Percentiles rank a stretch among this genome's conserved stretches.
phyloP scores from a whole-genome alignment of 2,329 filamentous ascomycete genomes.

The Colletotrichum eremochloae region DNA sequence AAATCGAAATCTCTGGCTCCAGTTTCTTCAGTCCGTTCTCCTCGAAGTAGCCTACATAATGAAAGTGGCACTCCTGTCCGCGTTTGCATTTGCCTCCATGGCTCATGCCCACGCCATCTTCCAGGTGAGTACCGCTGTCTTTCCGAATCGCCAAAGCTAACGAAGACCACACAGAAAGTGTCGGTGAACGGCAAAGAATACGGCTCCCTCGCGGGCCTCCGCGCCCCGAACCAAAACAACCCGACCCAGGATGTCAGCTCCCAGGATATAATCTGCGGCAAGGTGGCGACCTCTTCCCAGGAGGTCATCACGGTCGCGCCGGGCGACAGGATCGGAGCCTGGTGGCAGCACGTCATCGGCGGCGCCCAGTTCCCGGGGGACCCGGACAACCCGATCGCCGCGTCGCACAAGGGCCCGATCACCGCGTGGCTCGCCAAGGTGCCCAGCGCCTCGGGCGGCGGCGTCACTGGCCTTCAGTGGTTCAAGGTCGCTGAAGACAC shows the following conservation, averaged over 20 bases:
- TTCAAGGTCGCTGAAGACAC: constrained; percentile 61
- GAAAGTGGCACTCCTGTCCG: not conserved
- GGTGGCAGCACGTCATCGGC: constrained; percentile 67
- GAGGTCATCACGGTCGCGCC: constrained; percentile 62
- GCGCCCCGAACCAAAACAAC: constrained; percentile 57
- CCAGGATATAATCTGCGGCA: constrained; percentile 64
- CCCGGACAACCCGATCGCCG: constrained; percentile 66
- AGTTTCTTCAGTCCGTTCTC: not conserved
- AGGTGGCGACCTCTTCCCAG: constrained; percentile 55
- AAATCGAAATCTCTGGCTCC: not conserved
- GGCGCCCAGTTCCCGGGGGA: constrained; percentile 64
- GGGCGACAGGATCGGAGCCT: constrained; percentile 65
- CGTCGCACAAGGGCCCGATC: constrained; percentile 67
- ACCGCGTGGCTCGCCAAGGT: constrained; percentile 68
- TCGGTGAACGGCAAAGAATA: constrained; percentile 38
- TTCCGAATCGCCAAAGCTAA: not conserved
- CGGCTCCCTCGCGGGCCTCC: constrained; percentile 38
- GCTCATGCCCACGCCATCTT: constrained; percentile 35
- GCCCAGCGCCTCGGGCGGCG: constrained; percentile 60
- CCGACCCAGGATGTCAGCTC: constrained; percentile 65
- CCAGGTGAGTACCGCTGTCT: constrained; percentile 6
- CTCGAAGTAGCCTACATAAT: not conserved
- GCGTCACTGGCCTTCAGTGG: constrained; percentile 51
- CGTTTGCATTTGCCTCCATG: constrained; percentile 8
- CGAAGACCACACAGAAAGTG: constrained; percentile 7